These are phyloP conservation scores for Pneumocystis wakefieldiae DNA, from an alignment of 1,139 yeast species.

Conservation along the genomic window DNA sequence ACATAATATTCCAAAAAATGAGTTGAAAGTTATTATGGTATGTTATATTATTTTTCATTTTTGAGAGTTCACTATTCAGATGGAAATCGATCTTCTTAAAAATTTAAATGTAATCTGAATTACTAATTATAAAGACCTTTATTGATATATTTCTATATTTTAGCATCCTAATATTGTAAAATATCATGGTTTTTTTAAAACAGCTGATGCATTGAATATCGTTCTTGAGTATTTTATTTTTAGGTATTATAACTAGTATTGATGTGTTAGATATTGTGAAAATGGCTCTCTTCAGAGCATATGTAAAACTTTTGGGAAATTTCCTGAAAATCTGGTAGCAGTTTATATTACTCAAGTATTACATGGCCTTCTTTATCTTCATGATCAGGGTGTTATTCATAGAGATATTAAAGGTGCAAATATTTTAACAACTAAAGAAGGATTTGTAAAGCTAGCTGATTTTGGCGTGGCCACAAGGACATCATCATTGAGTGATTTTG, in stretches of 20 bases:
- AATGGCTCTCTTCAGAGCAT: conserved; percentile 71
- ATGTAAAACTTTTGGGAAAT: conserved; percentile 38
- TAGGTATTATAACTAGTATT: not conserved
- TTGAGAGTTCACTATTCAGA: conserved; percentile 22
- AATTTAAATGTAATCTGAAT: conserved; percentile 55
- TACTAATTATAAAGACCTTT: not conserved
- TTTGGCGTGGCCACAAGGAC: conserved; percentile 58
- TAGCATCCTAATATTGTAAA: conserved; percentile 74
- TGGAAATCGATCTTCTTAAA: conserved; percentile 39
- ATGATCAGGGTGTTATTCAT: conserved; percentile 59
- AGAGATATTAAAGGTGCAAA: conserved; percentile 72
- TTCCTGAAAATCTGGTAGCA: conserved; percentile 47
- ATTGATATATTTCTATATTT: not conserved
- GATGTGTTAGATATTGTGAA: conserved; percentile 41
- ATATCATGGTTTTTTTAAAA: conserved; percentile 75
- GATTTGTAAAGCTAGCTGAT: conserved; percentile 56
- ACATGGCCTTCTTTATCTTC: conserved; percentile 53
- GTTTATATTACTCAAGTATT: conserved; percentile 56
- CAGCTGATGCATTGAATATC: conserved; percentile 49
- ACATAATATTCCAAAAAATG: conserved; percentile 25
- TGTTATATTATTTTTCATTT: not conserved
- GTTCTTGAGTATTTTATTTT: conserved; percentile 40
- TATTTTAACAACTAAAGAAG: conserved; percentile 45
- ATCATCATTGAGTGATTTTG: conserved; percentile 12
- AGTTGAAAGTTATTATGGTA: conserved; percentile 19